Percentiles rank a stretch among this genome's conserved stretches.
Conservation (phyloP, 257 asterid genomes). For the Cruciata laevipes region DNA sequence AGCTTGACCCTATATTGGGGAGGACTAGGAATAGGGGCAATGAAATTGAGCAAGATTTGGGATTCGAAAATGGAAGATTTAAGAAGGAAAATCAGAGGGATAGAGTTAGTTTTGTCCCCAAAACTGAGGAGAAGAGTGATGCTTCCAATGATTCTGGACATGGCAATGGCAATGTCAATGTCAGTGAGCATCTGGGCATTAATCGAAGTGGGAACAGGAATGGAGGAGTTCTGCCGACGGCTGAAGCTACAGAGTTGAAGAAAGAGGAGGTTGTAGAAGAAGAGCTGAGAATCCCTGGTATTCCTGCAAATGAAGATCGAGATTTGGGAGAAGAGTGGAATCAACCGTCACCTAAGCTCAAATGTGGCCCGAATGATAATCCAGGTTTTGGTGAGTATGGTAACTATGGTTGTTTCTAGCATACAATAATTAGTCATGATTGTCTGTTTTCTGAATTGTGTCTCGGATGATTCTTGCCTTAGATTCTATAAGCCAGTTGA, state of each 20-base stretch:
- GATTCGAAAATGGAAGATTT: slow-evolving; percentile 31
- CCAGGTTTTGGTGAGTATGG: slow-evolving; percentile 80
- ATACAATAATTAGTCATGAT: neutral
- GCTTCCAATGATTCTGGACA: slow-evolving; percentile 27
- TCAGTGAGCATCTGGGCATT: slow-evolving; percentile 8
- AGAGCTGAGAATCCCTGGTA: slow-evolving; percentile 26
- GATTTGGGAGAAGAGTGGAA: slow-evolving; percentile 48
- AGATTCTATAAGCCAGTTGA: neutral
- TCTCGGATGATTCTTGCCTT: slow-evolving; percentile 3
- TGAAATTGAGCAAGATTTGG: slow-evolving; percentile 56
- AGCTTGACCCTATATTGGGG: slow-evolving; percentile 80
- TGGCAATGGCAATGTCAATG: slow-evolving; percentile 15
- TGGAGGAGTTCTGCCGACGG: slow-evolving; percentile 26
- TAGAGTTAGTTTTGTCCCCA: slow-evolving; percentile 23
- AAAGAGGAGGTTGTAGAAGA: slow-evolving; percentile 36
- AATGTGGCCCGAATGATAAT: slow-evolving; percentile 64
- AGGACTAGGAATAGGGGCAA: slow-evolving; percentile 53
- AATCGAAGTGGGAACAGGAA: slow-evolving; percentile 26
- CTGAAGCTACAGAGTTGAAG: slow-evolving; percentile 36
- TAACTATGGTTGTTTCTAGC: neutral
- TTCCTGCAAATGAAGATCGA: slow-evolving; percentile 46
- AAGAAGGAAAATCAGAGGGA: slow-evolving; percentile 30
- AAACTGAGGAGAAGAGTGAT: slow-evolving; percentile 28
- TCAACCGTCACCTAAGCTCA: slow-evolving; percentile 39
- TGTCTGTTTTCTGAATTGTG: neutral